phyloP scores from a whole-genome alignment of 768 basidiomycete genomes.

The Lentinula sp. region DNA sequence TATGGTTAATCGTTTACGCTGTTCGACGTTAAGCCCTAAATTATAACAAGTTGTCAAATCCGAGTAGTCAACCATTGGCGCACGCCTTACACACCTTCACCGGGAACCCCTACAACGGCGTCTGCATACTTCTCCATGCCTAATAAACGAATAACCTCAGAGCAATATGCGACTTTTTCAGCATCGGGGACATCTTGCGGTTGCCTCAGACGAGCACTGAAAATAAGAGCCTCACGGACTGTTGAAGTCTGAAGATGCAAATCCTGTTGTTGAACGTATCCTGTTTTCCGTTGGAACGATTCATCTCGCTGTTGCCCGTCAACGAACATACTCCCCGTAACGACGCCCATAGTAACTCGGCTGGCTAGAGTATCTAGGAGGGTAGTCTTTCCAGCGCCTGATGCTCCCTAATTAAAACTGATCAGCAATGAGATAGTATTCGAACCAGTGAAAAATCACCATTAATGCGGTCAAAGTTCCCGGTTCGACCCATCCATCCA shows the following conservation, averaged over 20 bases:
- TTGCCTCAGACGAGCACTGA: constrained; percentile 41
- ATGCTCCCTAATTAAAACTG: constrained; percentile 8
- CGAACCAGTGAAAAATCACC: constrained; percentile 18
- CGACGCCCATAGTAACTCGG: constrained; percentile 42
- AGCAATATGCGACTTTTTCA: constrained; percentile 39
- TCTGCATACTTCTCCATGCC: constrained; percentile 39
- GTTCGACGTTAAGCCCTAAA: constrained; percentile 47
- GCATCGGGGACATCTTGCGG: constrained; percentile 28
- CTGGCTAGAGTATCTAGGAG: constrained; percentile 38
- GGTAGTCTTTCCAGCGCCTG: constrained; percentile 26
- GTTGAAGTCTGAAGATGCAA: constrained; percentile 44
- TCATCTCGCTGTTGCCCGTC: constrained; percentile 26
- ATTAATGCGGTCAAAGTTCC: constrained; percentile 47
- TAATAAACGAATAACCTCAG: constrained; percentile 40
- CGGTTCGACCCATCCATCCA: constrained; percentile 44
- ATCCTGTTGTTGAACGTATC: constrained; percentile 43
- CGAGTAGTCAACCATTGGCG: not conserved
- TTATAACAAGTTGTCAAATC: constrained; percentile 39
- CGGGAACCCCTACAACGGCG: constrained; percentile 11
- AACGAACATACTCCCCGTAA: constrained; percentile 39
- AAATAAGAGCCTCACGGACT: constrained; percentile 40
- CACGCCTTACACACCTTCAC: constrained; percentile 10
- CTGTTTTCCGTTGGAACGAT: constrained; percentile 36
- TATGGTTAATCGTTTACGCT: constrained; percentile 52
- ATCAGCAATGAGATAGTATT: not conserved